Base-by-base conservation (phyloP, 2,329 filamentous ascomycete species). In the Sordariomycetes sp. region DNA sequence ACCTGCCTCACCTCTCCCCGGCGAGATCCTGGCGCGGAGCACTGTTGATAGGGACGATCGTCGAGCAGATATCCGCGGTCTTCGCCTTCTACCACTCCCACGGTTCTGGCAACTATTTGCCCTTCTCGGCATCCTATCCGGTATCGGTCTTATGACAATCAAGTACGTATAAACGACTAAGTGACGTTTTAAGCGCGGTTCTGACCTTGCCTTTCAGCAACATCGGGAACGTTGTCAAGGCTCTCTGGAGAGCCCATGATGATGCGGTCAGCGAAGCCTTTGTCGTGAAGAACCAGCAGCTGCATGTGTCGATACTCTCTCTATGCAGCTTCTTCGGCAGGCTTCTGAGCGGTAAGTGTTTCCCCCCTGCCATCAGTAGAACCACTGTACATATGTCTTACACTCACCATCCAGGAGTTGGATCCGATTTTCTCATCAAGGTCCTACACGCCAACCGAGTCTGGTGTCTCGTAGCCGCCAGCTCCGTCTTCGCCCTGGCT, bases 131-230 rank as follows among this genome's bases (percentile, higher is more conserved):
- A 80, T 96, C n/a, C 76, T 97, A 61, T 90, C 90, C 5, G 94
- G 94, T 56, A 87, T 96, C 64, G 94, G 94, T 12, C 74, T 99
- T 62, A 99, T 99, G 94, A 97, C 92, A 0, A 99, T 99, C 72
- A 99, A 99, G 90, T 95, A 77, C 70, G 87, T n/a, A 13, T 32
- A 4, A 10, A 17, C 2, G 25, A n/a, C 24, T n/a, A 6, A 22
- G 5, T 25, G 10, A 15, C 2, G 13, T 8, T 34, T 6, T 2
- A 53, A 8, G 10, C 1, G 1, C 22, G 20, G 15, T 17, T 35
- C 36, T 58, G 50, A 55, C 60, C 59, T 54, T 15, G 24, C 54
- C 12, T 24, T 13, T 2, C 63, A 95, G 90, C 74, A 99, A 99
- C 65, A 96, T 97, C 65, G 94, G 94, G 51, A 95, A 96, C 67